A percentile compares a stretch with the other conserved stretches of the same genome.
Conservation (phyloP, 768 basidiomycete genomes). For the Psilocybe sp. region DNA sequence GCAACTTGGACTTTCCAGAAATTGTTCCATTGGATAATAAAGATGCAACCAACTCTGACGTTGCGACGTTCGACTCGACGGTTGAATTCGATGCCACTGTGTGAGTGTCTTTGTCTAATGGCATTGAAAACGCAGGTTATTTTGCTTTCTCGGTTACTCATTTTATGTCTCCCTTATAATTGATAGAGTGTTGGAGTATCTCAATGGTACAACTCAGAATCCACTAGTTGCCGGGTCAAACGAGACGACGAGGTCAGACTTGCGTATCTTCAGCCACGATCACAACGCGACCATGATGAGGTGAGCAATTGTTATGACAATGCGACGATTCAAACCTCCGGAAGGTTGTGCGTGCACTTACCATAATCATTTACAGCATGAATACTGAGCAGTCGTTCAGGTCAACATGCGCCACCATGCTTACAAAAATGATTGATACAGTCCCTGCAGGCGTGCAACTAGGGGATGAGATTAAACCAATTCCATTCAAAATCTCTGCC, state of each 20-base stretch:
- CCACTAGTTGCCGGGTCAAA: slow-evolving; percentile 34
- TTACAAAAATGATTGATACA: slow-evolving; percentile 40
- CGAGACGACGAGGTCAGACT: slow-evolving; percentile 34
- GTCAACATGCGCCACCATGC: slow-evolving; percentile 28
- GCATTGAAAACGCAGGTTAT: too few relatives aligned
- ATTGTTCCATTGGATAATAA: slow-evolving; percentile 24
- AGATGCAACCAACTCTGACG: slow-evolving; percentile 16
- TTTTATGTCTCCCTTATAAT: neutral
- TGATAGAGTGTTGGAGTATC: slow-evolving; percentile 35
- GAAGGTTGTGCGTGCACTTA: too few relatives aligned
- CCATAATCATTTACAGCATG: slow-evolving; percentile 13
- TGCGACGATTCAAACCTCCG: neutral
- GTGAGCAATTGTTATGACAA: slow-evolving; percentile 13
- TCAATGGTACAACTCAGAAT: slow-evolving; percentile 36
- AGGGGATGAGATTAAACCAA: slow-evolving; percentile 32
- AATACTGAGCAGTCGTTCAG: slow-evolving; percentile 25
- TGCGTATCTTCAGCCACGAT: slow-evolving; percentile 36
- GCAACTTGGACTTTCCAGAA: slow-evolving; percentile 36
- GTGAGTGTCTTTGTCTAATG: too few relatives aligned
- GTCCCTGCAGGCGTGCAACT: slow-evolving; percentile 36
- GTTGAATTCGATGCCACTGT: slow-evolving; percentile 32
- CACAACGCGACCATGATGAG: slow-evolving; percentile 37
- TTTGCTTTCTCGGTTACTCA: neutral
- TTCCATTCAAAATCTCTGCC: slow-evolving; percentile 28
- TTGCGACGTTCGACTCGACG: slow-evolving; percentile 32